Evolutionary conservation across 164 flowering plant species (phyloP), one percentile per base, ranked within the genome.

Genomic region (Nymphaea thermarum): DNA sequence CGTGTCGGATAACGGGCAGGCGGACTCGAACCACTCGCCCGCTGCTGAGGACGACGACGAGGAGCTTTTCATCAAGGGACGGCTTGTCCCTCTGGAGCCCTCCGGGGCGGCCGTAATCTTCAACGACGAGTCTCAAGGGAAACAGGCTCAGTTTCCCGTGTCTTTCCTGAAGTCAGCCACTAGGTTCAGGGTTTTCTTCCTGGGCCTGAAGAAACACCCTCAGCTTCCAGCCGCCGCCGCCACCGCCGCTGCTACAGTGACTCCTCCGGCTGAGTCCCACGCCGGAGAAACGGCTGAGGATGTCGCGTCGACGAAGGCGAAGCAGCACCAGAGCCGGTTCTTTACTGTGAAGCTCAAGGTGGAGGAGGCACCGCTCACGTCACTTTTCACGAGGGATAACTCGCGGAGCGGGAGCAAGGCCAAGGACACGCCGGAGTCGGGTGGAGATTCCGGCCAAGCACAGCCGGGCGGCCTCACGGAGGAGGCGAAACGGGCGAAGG

Each of bases 321-420:
- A 43, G 18, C 57, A 62, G 67, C 63, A 61, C 15, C 44, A 70
- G 10, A 64, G 80, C 59, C 85, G 79, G 80, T 74, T 80, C 16
- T 77, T 86, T 11, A 79, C 89, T 6, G 93, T 87, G 68, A 91
- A 89, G 66, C 82, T 89, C 64, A 90, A 87, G 72, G 89, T 83
- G 0, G 95, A 88, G 44, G 98, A 90, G 62, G 95, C 78, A 18
- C 92, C 90, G 4, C 66, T 87, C 3, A 72, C 80, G 63, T 89
- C 95, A 10, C 71, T 86, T 42, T 85, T 89, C 73, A 82, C 85
- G 14, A 78, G 87, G 68, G 88, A 85, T 68, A 80, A 84, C 70
- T 79, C 85, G 5, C 70, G 83, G 62, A 67, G 61, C 15, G 57
- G 66, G 74, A 3, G 61, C 70, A 6, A 76, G 60, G 43, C 72